Percentiles rank a stretch among this genome's conserved stretches.
These are phyloP conservation scores for Kalmusia sp. DNA, from an alignment of 2,329 filamentous ascomycete species.

Conservation along the genomic window DNA sequence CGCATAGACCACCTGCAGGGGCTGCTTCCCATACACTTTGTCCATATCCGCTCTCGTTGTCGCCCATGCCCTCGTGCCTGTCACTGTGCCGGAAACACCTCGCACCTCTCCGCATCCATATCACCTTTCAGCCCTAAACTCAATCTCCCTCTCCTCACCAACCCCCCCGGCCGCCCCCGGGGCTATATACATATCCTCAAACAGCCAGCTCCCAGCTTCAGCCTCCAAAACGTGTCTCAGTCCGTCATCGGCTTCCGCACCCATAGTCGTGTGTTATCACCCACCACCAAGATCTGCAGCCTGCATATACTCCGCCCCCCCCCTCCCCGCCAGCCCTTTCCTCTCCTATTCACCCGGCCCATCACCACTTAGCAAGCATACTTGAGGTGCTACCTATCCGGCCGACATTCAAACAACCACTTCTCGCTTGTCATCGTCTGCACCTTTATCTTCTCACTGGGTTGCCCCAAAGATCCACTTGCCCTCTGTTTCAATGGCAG, in stretches of 20 bases:
- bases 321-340: slow-evolving; percentile 29
- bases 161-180: slow-evolving; percentile 37
- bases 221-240: slow-evolving; percentile 32
- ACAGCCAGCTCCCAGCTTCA: slow-evolving; percentile 38
- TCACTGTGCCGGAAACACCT: slow-evolving; percentile 26
- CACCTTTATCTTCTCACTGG: no score
- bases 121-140: slow-evolving; percentile 35
- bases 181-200: slow-evolving; percentile 49
- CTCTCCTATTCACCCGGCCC: slow-evolving; percentile 17
- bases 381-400: slow-evolving; percentile 20
- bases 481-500: slow-evolving; percentile 71
- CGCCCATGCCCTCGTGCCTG: slow-evolving; percentile 32
- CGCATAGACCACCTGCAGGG: slow-evolving; percentile 46
- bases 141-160: no score
- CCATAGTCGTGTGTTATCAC: slow-evolving; percentile 40
- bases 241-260: slow-evolving; percentile 40
- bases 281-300: slow-evolving; percentile 37
- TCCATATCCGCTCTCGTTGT: slow-evolving; percentile 42
- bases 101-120: slow-evolving; percentile 35
- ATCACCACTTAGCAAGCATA: slow-evolving; percentile 14
- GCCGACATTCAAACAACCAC: slow-evolving; percentile 11
- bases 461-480: background rate
- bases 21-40: slow-evolving; percentile 40
- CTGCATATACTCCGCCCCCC: slow-evolving; percentile 40
- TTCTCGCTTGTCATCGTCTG: no score